These are phyloP conservation scores for Pyrenophora seminiperda DNA, from an alignment of 2,329 filamentous ascomycete genomes.

Conservation along the genomic window DNA sequence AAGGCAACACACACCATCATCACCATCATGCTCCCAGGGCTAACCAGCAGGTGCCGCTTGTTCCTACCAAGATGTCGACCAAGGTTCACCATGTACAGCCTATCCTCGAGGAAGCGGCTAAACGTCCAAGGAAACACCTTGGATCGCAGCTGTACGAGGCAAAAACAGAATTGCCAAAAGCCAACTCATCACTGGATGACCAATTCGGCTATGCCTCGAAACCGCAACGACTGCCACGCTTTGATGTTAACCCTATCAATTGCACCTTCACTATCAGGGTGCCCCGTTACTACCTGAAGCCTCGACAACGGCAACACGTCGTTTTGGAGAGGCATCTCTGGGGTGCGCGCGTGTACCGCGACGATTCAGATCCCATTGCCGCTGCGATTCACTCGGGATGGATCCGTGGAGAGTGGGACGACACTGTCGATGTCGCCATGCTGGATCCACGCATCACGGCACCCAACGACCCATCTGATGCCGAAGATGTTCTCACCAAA, in stretches of 20 bases:
- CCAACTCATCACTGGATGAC: constrained; percentile 52
- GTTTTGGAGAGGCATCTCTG: constrained; percentile 80
- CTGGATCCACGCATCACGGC: constrained; percentile 62
- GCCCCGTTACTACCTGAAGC: constrained; percentile 74
- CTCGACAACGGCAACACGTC: constrained; percentile 77
- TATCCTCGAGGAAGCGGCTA: constrained; percentile 72
- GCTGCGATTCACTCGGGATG: constrained; percentile 93
- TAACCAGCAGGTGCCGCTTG: constrained; percentile 29
- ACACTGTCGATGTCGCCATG: constrained; percentile 73
- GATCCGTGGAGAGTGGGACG: constrained; percentile 85
- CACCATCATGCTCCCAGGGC: constrained; percentile 40
- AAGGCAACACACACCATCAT: constrained; percentile 44
- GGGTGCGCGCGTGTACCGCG: constrained; percentile 94
- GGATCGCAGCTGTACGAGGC: constrained; percentile 84
- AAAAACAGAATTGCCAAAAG: constrained; percentile 58
- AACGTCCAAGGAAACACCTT: constrained; percentile 76
- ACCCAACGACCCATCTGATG: constrained; percentile 48
- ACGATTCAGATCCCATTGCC: constrained; percentile 91
- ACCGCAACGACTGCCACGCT: constrained; percentile 76
- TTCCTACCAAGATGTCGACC: constrained; percentile 64
- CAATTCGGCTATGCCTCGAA: constrained; percentile 64
- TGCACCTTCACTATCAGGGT: constrained; percentile 90
- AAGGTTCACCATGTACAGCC: constrained; percentile 60
- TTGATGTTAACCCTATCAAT: constrained; percentile 75
- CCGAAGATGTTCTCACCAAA: constrained; percentile 51